phyloP scores from a whole-genome alignment of 495 filamentous ascomycete species.

The Schizothecium vesticola region DNA sequence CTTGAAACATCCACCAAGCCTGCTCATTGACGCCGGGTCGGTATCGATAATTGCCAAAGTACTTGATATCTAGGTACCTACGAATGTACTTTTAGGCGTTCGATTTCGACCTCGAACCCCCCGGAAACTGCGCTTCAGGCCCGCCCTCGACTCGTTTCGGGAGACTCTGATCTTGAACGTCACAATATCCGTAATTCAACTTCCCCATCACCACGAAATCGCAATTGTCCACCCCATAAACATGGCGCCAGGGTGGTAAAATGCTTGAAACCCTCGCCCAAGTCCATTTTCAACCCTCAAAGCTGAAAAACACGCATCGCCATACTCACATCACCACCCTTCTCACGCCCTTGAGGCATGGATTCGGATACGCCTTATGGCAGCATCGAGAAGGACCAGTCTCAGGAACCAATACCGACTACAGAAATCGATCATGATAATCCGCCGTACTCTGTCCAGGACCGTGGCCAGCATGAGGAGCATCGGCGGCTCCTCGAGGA shows the following conservation, averaged over 20 bases:
- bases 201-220: not conserved
- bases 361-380: not conserved
- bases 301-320: not conserved
- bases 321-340: not conserved
- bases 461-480: no score
- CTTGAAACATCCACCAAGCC: not conserved
- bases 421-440: not conserved
- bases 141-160: not conserved
- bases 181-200: not conserved
- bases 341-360: not conserved
- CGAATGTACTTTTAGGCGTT: not conserved
- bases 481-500: not conserved
- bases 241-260: not conserved
- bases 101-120: not conserved
- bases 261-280: not conserved
- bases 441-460: no score
- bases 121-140: not conserved
- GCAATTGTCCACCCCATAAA: not conserved
- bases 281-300: not conserved
- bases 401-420: not conserved
- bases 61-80: not conserved
- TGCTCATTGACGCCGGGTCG: not conserved
- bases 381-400: not conserved
- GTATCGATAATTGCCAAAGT: not conserved
- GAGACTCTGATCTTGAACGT: no score